phyloP scores from a whole-genome alignment of 352 stramenopile species.

The Globisporangium uncinulatum region DNA sequence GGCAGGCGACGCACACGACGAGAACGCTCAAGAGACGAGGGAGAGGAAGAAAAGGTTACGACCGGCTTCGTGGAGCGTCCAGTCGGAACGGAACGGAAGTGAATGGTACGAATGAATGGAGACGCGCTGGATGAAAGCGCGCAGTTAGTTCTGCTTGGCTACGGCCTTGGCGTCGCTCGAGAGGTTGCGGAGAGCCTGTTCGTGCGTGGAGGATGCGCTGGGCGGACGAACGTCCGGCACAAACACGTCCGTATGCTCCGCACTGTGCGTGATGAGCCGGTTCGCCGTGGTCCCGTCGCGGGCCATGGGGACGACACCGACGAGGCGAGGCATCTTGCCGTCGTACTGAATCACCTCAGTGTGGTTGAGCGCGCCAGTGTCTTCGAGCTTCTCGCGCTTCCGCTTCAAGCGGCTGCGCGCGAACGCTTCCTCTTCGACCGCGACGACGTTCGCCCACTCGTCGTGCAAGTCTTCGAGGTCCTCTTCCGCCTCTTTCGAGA shows the following conservation, averaged over 20 bases:
- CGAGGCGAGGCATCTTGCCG: conserved; percentile 30
- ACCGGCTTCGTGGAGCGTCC: too few species aligned
- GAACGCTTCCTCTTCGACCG: conserved; percentile 54
- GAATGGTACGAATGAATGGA: too few species aligned
- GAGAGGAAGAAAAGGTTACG: too few species aligned
- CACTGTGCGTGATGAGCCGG: conserved; percentile 3
- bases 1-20: too few species aligned
- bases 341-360: conserved; percentile 63
- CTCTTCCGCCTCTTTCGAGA: conserved; percentile 79
- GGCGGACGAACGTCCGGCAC: background rate
- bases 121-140: too few species aligned
- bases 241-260: background rate
- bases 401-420: conserved; percentile 32
- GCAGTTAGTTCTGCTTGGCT: too few species aligned
- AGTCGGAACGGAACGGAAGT: too few species aligned
- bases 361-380: conserved; percentile 44
- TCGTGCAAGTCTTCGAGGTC: conserved; percentile 67
- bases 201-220: background rate
- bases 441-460: conserved; percentile 54
- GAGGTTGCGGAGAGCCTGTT: conserved; percentile 2
- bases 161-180: background rate
- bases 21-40: too few species aligned
- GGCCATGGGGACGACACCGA: conserved; percentile 40
- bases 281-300: background rate
- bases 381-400: conserved; percentile 51